These are phyloP conservation scores for Pinus albicaulis DNA, from an alignment of 75 land plant genomes.

Conservation along the genomic window DNA sequence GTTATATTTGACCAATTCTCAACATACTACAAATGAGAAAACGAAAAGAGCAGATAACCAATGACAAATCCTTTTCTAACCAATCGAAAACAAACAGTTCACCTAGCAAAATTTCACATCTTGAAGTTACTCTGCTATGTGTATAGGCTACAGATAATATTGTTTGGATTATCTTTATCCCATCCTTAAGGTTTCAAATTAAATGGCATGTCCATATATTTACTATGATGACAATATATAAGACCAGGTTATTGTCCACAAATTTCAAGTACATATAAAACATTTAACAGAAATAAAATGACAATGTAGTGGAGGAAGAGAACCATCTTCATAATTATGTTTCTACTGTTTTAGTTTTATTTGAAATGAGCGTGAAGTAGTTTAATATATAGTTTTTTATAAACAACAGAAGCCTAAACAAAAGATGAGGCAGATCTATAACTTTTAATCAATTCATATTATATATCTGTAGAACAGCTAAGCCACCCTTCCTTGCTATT, in stretches of 20 bases:
- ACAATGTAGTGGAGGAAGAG: background rate
- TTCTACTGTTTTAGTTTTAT: background rate
- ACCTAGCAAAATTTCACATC: background rate
- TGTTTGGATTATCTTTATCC: background rate
- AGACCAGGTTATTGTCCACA: background rate
- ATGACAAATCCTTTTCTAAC: too few relatives aligned
- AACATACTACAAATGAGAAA: background rate
- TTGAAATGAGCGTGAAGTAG: background rate
- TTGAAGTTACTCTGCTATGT: background rate
- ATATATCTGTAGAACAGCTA: background rate
- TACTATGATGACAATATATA: background rate
- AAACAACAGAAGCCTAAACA: background rate
- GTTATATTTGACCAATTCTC: background rate
- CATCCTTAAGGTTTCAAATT: background rate
- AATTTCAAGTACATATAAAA: background rate
- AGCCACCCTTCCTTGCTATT: background rate
- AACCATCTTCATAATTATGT: background rate
- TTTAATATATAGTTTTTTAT: background rate
- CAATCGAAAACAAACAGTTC: background rate
- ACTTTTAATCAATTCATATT: too few relatives aligned
- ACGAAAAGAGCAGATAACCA: background rate
- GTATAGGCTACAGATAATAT: background rate
- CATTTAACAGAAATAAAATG: background rate
- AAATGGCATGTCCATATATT: background rate
- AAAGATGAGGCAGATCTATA: background rate